Percentiles rank a stretch among this genome's conserved stretches.
These are phyloP conservation scores for Monosporascus sp. DNA, from an alignment of 2,329 filamentous ascomycete species.

Conservation along the genomic window DNA sequence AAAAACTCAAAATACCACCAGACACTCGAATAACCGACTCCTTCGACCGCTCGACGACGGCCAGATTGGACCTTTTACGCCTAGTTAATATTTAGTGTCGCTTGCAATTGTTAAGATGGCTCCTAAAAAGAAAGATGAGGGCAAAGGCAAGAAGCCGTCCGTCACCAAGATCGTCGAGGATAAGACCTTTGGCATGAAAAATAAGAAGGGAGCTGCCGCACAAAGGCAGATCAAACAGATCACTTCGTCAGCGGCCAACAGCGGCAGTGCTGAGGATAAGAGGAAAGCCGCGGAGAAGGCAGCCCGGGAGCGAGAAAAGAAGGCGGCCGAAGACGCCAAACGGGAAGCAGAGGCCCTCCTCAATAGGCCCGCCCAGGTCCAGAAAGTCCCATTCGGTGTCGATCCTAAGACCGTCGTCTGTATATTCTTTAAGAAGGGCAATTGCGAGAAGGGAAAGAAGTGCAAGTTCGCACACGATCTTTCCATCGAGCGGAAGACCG, in stretches of 20 bases:
- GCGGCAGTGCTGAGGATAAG: constrained; percentile 84
- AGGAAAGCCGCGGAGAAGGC: constrained; percentile 64
- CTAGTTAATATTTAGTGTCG: not conserved
- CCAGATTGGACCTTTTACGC: not conserved
- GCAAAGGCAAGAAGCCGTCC: constrained; percentile 49
- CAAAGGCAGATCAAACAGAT: constrained; percentile 89
- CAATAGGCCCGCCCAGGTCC: constrained; percentile 87
- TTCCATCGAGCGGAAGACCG: constrained; percentile 81
- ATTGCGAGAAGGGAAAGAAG: constrained; percentile 94
- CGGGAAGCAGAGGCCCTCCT: constrained; percentile 76
- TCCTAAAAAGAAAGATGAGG: constrained; percentile 57
- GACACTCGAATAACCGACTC: not conserved
- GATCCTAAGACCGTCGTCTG: constrained; percentile 97
- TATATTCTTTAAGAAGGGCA: constrained; percentile 94
- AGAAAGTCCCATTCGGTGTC: constrained; percentile 96
- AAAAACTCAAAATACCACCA: not conserved
- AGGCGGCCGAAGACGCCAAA: constrained; percentile 78
- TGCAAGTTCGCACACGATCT: constrained; percentile 98
- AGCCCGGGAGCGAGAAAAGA: constrained; percentile 78
- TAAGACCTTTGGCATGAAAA: constrained; percentile 99
- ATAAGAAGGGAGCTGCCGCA: constrained; percentile 91
- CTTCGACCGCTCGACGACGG: not conserved
- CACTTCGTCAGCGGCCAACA: constrained; percentile 63
- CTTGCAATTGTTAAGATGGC: constrained; percentile 54
- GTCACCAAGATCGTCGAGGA: constrained; percentile 71